These are phyloP conservation scores for Sporothrix pallida DNA, from an alignment of 2,329 filamentous ascomycete species.

Conservation along the genomic window DNA sequence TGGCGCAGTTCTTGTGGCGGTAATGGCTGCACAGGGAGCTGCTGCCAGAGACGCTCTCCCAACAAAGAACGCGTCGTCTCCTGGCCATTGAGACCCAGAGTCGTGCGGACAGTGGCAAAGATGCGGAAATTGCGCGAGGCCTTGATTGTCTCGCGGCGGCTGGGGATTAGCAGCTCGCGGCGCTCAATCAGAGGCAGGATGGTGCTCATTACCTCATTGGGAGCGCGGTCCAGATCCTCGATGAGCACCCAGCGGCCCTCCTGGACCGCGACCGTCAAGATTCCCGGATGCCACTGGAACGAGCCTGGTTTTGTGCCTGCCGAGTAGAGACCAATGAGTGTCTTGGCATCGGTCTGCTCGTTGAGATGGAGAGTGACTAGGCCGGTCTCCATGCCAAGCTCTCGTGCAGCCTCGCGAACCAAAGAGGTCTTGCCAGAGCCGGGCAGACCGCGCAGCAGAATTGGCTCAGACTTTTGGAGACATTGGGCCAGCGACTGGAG, in stretches of 20 bases:
- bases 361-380: conserved; percentile 97
- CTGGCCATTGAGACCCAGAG: conserved; percentile 68
- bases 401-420: conserved; percentile 79
- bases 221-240: conserved; percentile 93
- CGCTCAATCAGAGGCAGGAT: conserved; percentile 91
- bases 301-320: conserved; percentile 85
- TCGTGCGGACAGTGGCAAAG: conserved; percentile 86
- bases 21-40: conserved; percentile 71
- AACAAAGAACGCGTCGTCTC: conserved; percentile 76
- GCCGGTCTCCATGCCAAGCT: conserved; percentile 76
- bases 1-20: conserved; percentile 72
- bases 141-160: conserved; percentile 81
- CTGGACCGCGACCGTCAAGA: conserved; percentile 88
- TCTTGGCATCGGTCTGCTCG: conserved; percentile 97
- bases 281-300: conserved; percentile 90
- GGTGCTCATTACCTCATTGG: conserved; percentile 92
- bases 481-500: conserved; percentile 70
- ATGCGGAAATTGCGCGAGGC: conserved; percentile 87
- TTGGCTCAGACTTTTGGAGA: conserved; percentile 70
- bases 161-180: conserved; percentile 88
- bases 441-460: conserved; percentile 80
- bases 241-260: conserved; percentile 97
- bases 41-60: conserved; percentile 84
- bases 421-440: conserved; percentile 91
- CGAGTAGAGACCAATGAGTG: conserved; percentile 92